Percentiles rank a stretch among this genome's conserved stretches.
These are phyloP conservation scores for Rhazya stricta DNA, from an alignment of 257 asterid species.

Conservation along the genomic window DNA sequence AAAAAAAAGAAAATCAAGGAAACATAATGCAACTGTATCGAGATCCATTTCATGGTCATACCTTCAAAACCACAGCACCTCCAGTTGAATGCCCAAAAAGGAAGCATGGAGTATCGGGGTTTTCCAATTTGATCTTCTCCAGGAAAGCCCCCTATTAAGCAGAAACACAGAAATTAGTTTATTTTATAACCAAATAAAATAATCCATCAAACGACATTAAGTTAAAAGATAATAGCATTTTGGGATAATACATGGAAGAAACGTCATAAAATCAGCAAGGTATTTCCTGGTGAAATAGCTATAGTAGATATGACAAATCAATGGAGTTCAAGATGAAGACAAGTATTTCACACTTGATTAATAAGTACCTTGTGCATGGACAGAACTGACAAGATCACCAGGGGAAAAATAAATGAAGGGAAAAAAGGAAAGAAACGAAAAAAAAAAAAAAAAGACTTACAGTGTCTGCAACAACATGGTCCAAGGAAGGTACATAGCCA, in stretches of 20 bases:
- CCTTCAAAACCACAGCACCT: constrained; percentile 96
- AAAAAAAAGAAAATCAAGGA: neutral
- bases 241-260: neutral
- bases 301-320: neutral
- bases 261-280: neutral
- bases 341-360: neutral
- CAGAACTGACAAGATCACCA: neutral
- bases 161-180: constrained; percentile 9
- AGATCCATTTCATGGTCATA: constrained; percentile 21
- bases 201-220: neutral
- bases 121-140: constrained; percentile 63
- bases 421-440: no score
- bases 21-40: neutral
- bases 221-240: neutral
- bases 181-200: neutral
- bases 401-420: no score
- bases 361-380: neutral
- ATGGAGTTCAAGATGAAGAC: neutral
- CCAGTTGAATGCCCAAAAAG: constrained; percentile 98
- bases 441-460: constrained; percentile 39
- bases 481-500: constrained; percentile 98
- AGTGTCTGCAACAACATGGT: constrained; percentile 93
- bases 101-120: constrained; percentile 85
- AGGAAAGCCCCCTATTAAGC: constrained; percentile 60
- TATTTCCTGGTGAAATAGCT: neutral